Percentiles rank a stretch among this genome's conserved stretches.
phyloP scores from a whole-genome alignment of 441 rosid species.

The Theobroma grandiflorum region DNA sequence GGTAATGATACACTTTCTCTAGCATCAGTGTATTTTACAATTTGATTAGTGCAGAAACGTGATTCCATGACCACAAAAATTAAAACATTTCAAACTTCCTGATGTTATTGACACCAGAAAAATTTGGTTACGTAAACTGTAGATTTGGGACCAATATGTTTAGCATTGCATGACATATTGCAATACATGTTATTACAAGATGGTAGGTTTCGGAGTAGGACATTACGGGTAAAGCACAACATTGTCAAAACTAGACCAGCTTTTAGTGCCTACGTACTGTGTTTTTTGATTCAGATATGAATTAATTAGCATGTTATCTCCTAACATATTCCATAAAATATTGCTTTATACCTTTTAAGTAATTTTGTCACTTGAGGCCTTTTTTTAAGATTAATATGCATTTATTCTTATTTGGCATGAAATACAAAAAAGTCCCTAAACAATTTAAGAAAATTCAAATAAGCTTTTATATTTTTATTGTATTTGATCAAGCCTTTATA shows the following conservation, averaged over 20 bases:
- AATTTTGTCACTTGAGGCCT: too few species aligned
- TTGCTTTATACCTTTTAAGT: too few species aligned
- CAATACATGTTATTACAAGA: not conserved
- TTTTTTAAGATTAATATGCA: too few species aligned
- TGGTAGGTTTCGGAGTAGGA: not conserved
- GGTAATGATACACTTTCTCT: not conserved
- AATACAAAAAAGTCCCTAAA: too few species aligned
- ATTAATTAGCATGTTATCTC: not conserved
- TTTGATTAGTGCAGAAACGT: not conserved
- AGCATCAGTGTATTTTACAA: not conserved
- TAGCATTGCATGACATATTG: not conserved
- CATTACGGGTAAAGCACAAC: not conserved
- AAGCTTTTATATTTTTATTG: too few species aligned
- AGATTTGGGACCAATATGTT: not conserved
- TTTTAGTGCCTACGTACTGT: not conserved
- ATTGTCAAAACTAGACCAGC: not conserved
- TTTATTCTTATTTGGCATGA: too few species aligned
- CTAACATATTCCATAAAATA: too few species aligned
- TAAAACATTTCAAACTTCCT: not conserved
- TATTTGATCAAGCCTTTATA: too few species aligned
- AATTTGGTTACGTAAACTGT: not conserved
- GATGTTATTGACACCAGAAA: not conserved
- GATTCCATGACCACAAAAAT: not conserved
- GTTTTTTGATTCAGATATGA: not conserved
- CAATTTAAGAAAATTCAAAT: too few species aligned